phyloP scores from a whole-genome alignment of 805 yeast species.

The Suhomyces sp. region DNA sequence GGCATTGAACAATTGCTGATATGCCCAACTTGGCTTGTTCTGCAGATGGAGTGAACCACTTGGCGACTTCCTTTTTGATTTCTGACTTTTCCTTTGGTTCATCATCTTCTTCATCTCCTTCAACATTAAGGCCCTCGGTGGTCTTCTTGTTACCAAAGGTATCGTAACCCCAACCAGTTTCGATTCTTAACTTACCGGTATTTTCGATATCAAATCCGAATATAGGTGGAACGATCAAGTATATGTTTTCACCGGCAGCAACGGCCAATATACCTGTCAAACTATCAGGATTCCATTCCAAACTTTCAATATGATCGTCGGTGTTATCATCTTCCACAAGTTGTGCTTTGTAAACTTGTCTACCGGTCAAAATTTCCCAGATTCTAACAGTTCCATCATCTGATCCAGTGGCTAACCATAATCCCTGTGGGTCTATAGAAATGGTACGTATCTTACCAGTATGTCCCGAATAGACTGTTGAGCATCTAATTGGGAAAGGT shows the following conservation, averaged over 20 bases:
- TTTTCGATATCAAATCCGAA: constrained; percentile 88
- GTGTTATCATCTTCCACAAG: constrained; percentile 48
- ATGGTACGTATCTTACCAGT: constrained; percentile 75
- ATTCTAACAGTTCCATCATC: constrained; percentile 94
- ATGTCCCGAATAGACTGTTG: constrained; percentile 84
- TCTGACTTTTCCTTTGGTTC: constrained; percentile 12
- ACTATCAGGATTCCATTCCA: constrained; percentile 88
- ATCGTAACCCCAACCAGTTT: constrained; percentile 88
- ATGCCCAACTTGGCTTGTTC: constrained; percentile 63
- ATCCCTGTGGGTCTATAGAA: constrained; percentile 83
- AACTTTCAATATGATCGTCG: constrained; percentile 75
- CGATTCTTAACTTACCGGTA: constrained; percentile 71
- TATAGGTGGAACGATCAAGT: constrained; percentile 82
- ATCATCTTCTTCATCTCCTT: constrained; percentile 32
- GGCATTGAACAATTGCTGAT: constrained; percentile 64
- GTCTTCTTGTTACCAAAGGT: constrained; percentile 51
- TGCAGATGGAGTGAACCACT: constrained; percentile 78
- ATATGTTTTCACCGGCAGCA: constrained; percentile 76
- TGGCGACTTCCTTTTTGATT: constrained; percentile 54
- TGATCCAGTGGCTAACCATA: constrained; percentile 96
- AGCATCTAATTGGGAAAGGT: constrained; percentile 92
- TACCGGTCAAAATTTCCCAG: constrained; percentile 96
- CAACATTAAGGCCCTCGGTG: constrained; percentile 39
- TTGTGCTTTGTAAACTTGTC: constrained; percentile 76
- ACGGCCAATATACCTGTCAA: constrained; percentile 78